Conservation (phyloP, 805 yeast genomes). For the Candida ulmi region DNA sequence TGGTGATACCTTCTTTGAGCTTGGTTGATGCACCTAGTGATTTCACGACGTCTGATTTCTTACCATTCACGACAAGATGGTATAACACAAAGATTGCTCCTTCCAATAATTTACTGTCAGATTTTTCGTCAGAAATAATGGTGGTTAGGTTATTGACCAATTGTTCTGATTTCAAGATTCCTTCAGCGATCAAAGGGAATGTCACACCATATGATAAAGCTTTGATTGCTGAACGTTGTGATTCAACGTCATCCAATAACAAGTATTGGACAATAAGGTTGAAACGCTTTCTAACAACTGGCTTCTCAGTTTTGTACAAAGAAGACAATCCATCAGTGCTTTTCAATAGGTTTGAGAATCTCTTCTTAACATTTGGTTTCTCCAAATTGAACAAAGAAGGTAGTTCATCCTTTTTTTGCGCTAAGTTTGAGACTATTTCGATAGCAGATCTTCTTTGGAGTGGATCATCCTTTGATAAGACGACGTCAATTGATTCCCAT, state of each 20-base stretch:
- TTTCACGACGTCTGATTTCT: slow-evolving; percentile 7
- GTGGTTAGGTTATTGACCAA: slow-evolving; percentile 21
- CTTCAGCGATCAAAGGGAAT: slow-evolving; percentile 30
- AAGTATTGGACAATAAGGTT: slow-evolving; percentile 35
- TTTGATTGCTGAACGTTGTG: slow-evolving; percentile 38
- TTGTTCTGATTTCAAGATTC: slow-evolving; percentile 20
- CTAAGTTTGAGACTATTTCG: slow-evolving; percentile 60
- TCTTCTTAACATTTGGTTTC: slow-evolving; percentile 28
- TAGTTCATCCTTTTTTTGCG: slow-evolving; percentile 33
- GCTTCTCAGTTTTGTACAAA: slow-evolving; percentile 50
- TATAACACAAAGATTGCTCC: slow-evolving; percentile 28
- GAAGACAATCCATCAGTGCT: slow-evolving; percentile 38
- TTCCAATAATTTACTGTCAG: slow-evolving; percentile 26
- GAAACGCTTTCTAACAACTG: slow-evolving; percentile 33
- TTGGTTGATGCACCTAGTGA: slow-evolving; percentile 1
- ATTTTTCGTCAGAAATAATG: slow-evolving; percentile 23
- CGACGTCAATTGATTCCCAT: slow-evolving; percentile 41
- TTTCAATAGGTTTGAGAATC: slow-evolving; percentile 52
- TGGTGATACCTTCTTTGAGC: slow-evolving; percentile 4
- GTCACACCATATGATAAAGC: slow-evolving; percentile 29
- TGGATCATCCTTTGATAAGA: slow-evolving; percentile 38
- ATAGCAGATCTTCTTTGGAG: slow-evolving; percentile 53
- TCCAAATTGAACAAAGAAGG: slow-evolving; percentile 57
- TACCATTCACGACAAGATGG: slow-evolving; percentile 18
- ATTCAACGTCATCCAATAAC: slow-evolving; percentile 30